Evolutionary conservation across 441 rosid genomes (phyloP).

Genomic region (Adansonia grandidieri): DNA sequence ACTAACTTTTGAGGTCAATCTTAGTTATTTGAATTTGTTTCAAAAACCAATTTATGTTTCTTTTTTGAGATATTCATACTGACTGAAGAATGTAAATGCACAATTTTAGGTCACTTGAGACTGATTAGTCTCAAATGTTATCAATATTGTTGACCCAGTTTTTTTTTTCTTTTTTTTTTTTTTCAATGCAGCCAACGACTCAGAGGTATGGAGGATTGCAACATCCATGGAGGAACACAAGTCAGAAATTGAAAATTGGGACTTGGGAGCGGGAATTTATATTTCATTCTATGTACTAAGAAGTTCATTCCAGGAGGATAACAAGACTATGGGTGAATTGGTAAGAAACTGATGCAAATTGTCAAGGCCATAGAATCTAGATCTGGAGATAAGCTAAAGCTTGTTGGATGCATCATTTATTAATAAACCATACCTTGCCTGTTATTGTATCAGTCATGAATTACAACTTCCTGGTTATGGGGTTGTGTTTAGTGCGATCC

Average conservation of each 20-base stretch:
- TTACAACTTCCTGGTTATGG: background rate
- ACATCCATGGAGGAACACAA: conserved; percentile 83
- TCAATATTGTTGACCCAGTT: background rate
- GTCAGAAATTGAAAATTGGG: conserved; percentile 97
- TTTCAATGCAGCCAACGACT: conserved; percentile 62
- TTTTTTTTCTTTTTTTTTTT: conserved; percentile 25
- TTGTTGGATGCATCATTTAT: conserved; percentile 13
- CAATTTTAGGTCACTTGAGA: background rate
- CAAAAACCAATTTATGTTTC: background rate
- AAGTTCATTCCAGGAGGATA: conserved; percentile 66
- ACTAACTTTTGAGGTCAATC: background rate
- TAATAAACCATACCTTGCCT: background rate
- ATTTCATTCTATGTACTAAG: conserved; percentile 68
- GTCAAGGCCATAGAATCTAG: conserved; percentile 15
- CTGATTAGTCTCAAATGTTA: background rate
- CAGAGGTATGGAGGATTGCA: conserved; percentile 83
- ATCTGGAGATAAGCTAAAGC: conserved; percentile 8
- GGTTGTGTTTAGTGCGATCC: conserved; percentile 13
- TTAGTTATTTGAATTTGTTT: conserved; percentile 6
- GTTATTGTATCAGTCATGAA: background rate
- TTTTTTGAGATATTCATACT: background rate
- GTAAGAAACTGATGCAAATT: conserved; percentile 43
- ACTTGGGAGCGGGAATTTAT: conserved; percentile 90
- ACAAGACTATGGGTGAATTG: conserved; percentile 51
- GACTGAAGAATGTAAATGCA: conserved; percentile 6